Conservation (phyloP, 768 basidiomycete genomes). For the Suillus plorans region DNA sequence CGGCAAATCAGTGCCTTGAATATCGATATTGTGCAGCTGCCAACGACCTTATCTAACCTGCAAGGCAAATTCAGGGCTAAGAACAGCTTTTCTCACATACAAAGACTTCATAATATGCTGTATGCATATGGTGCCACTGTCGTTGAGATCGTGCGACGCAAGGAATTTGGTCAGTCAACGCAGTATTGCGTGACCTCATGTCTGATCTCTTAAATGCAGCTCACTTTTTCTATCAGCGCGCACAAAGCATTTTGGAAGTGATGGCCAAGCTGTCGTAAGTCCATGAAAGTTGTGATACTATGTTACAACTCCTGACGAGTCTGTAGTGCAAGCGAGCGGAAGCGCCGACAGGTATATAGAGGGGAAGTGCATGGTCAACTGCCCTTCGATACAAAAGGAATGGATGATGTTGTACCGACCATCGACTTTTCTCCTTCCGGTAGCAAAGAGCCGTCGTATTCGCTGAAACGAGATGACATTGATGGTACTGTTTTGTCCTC, state of each 20-base stretch:
- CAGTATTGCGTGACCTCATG: slow-evolving; percentile 2
- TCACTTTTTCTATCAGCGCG: slow-evolving; percentile 78
- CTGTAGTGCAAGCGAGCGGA: slow-evolving; percentile 69
- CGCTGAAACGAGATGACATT: slow-evolving; percentile 67
- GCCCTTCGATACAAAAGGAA: slow-evolving; percentile 79
- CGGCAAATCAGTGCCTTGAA: slow-evolving; percentile 81
- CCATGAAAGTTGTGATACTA: neutral
- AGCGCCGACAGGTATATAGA: slow-evolving; percentile 82
- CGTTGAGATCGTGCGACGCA: slow-evolving; percentile 86
- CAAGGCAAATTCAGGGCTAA: slow-evolving; percentile 73
- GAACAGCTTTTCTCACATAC: slow-evolving; percentile 89
- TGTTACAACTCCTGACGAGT: slow-evolving; percentile 8
- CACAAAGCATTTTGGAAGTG: slow-evolving; percentile 78
- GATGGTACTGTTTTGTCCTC: slow-evolving; percentile 49
- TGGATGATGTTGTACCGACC: slow-evolving; percentile 77
- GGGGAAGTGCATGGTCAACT: slow-evolving; percentile 82
- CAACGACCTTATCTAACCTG: slow-evolving; percentile 58
- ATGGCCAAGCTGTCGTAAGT: slow-evolving; percentile 85
- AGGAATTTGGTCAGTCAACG: slow-evolving; percentile 72
- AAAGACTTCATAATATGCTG: slow-evolving; percentile 83
- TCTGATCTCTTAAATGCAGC: slow-evolving; percentile 38
- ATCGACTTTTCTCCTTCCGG: slow-evolving; percentile 80
- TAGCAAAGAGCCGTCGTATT: slow-evolving; percentile 59
- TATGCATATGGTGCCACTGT: slow-evolving; percentile 92
- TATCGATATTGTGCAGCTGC: slow-evolving; percentile 75